Conservation (phyloP, 306 rosid species). For the Acacia melanoxylon region DNA sequence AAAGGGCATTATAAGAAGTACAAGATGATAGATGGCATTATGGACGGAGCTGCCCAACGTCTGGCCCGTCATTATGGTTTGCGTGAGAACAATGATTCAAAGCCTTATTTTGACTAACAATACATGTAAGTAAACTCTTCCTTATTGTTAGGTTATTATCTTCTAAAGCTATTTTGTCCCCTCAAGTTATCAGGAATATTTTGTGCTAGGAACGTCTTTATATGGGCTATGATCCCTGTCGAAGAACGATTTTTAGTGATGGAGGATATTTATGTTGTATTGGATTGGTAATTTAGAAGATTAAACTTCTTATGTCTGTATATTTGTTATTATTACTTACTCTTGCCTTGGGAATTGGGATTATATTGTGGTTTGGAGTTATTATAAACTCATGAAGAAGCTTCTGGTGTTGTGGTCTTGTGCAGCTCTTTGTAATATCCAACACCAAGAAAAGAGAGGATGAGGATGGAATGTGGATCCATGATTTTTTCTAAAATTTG, state of each 20-base stretch:
- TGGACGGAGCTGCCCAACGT: constrained; percentile 49
- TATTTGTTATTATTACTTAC: neutral
- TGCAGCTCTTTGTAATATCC: neutral
- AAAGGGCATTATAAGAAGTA: constrained; percentile 49
- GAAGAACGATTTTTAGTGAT: neutral
- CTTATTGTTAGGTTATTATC: neutral
- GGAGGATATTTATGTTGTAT: neutral
- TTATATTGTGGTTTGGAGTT: neutral
- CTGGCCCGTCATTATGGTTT: constrained; percentile 36
- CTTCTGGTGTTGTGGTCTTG: neutral
- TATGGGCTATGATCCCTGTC: neutral
- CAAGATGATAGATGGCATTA: constrained; percentile 42
- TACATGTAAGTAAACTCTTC: neutral
- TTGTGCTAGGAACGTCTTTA: neutral
- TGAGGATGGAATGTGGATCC: neutral
- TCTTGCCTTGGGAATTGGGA: neutral
- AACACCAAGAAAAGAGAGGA: neutral
- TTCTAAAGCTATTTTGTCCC: neutral
- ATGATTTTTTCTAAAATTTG: neutral
- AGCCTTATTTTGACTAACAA: neutral
- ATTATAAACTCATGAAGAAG: neutral
- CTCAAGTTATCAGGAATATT: neutral
- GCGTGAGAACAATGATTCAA: constrained; percentile 22
- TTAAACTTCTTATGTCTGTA: neutral
- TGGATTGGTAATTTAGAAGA: neutral